phyloP scores from a whole-genome alignment of 140 eudicot species.

The Stevia rebaudiana region DNA sequence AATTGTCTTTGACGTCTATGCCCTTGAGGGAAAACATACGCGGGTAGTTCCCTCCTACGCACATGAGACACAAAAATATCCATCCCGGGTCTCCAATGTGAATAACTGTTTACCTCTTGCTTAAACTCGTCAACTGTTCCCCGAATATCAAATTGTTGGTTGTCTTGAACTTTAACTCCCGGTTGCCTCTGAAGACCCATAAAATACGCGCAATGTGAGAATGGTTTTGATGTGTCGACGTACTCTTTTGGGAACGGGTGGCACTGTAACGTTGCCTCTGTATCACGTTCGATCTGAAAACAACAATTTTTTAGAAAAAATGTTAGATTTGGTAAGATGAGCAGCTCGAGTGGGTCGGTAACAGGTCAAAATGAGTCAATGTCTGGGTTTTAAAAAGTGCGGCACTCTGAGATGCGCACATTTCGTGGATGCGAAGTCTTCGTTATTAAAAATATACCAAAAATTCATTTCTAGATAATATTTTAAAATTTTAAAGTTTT shows the following conservation, averaged over 20 bases:
- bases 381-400: no score
- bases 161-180: constrained; percentile 63
- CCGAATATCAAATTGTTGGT: constrained; percentile 79
- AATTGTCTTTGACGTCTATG: constrained; percentile 37
- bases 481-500: no score
- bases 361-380: not conserved
- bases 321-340: not conserved
- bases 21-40: constrained; percentile 66
- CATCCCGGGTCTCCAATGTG: constrained; percentile 74
- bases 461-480: no score
- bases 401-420: no score
- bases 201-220: constrained; percentile 67
- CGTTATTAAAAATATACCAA: no score
- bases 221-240: constrained; percentile 44
- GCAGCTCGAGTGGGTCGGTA: no score
- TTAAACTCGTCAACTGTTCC: constrained; percentile 63
- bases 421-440: no score
- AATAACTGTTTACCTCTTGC: constrained; percentile 46
- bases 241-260: constrained; percentile 80
- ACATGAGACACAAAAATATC: constrained; percentile 69
- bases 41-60: constrained; percentile 63
- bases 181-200: constrained; percentile 84
- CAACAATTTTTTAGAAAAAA: not conserved
- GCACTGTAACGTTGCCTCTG: constrained; percentile 61
- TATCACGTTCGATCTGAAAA: constrained; percentile 78